phyloP scores from a whole-genome alignment of 192 early-diverging fungal species.

The Funneliformis geosporum region DNA sequence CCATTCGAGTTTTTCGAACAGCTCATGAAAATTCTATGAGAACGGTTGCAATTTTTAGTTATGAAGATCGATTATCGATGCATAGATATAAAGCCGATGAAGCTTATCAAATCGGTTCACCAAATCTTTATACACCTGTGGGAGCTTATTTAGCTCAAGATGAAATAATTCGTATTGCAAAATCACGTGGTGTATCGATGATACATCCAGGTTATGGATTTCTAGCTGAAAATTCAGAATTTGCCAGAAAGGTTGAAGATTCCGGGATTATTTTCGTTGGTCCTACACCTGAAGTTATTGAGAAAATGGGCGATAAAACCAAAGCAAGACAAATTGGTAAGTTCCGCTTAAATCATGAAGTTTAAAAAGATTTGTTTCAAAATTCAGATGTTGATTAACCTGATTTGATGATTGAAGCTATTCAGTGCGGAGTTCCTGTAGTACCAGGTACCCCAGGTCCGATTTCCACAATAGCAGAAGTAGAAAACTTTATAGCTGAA shows the following conservation, averaged over 20 bases:
- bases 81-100: slow-evolving; percentile 96
- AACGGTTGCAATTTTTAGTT: slow-evolving; percentile 85
- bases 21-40: slow-evolving; percentile 90
- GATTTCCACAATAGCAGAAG: slow-evolving; percentile 64
- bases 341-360: neutral
- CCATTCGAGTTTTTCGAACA: slow-evolving; percentile 91
- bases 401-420: slow-evolving; percentile 52
- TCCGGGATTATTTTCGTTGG: slow-evolving; percentile 94
- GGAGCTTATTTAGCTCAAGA: slow-evolving; percentile 94
- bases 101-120: slow-evolving; percentile 90
- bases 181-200: slow-evolving; percentile 74
- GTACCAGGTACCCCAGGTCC: slow-evolving; percentile 94
- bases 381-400: neutral
- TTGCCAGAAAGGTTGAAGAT: slow-evolving; percentile 85
- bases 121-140: slow-evolving; percentile 82
- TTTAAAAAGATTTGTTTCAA: neutral
- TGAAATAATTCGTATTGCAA: slow-evolving; percentile 88
- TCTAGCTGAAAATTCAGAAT: slow-evolving; percentile 89
- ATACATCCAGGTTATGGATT: slow-evolving; percentile 99
- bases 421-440: slow-evolving; percentile 80
- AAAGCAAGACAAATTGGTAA: slow-evolving; percentile 84
- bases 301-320: slow-evolving; percentile 92
- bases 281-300: slow-evolving; percentile 81
- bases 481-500: slow-evolving; percentile 70
- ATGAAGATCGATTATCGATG: slow-evolving; percentile 91